Conservation (phyloP, 2,329 filamentous ascomycete genomes). For the Dactylonectria macrodidyma region DNA sequence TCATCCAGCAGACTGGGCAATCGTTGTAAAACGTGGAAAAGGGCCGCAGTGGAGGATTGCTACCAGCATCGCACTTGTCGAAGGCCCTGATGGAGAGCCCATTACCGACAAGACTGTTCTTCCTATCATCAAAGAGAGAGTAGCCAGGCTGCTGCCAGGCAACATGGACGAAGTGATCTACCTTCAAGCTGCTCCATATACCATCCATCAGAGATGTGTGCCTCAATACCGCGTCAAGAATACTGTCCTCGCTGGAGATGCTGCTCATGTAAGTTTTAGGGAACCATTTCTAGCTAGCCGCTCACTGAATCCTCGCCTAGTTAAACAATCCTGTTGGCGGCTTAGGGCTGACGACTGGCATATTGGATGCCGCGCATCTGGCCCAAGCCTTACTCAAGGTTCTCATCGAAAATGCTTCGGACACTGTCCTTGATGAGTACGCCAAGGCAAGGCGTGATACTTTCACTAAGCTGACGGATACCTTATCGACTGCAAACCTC, state of each 20-base stretch:
- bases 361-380: slow-evolving; percentile 20
- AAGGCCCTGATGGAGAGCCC: slow-evolving; percentile 16
- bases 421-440: slow-evolving; percentile 12
- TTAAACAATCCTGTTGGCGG: slow-evolving; percentile 18
- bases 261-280: slow-evolving; percentile 13
- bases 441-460: slow-evolving; percentile 2
- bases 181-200: slow-evolving; percentile 14
- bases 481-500: slow-evolving; percentile 1
- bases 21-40: slow-evolving; percentile 17
- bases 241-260: slow-evolving; percentile 11
- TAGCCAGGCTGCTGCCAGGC: slow-evolving; percentile 10
- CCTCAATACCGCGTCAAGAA: slow-evolving; percentile 19
- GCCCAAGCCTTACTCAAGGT: slow-evolving; percentile 6
- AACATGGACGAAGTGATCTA: slow-evolving; percentile 13
- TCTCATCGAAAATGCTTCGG: slow-evolving; percentile 9
- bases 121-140: slow-evolving; percentile 11
- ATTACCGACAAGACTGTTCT: slow-evolving; percentile 10
- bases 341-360: slow-evolving; percentile 13
- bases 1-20: slow-evolving; percentile 14
- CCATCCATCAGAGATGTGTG: slow-evolving; percentile 14
- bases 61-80: slow-evolving; percentile 6
- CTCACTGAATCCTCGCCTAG: slow-evolving; percentile 1
- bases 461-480: neutral
- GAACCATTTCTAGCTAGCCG: slow-evolving; percentile 2
- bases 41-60: slow-evolving; percentile 15